Evolutionary conservation across 306 rosid genomes (phyloP), one percentile per base, ranked within the genome.

Genomic region (Canavalia ensiformis): DNA sequence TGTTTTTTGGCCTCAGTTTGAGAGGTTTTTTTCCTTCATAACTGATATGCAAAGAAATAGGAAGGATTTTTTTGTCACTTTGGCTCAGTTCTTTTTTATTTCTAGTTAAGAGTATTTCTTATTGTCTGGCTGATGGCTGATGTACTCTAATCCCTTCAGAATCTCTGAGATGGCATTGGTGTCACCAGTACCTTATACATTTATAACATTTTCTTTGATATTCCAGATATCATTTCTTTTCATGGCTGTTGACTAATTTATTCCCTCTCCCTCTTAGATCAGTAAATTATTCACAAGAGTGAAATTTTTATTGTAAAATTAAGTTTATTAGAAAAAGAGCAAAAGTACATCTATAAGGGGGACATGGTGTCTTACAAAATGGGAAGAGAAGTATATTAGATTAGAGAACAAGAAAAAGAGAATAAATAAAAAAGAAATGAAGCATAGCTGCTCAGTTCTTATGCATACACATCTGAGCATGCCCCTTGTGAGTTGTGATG

Each of bases 201-300:
- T 44, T 70, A 59, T 25, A 41, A 51, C 49, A 11, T 58, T 29
- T 75, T 76, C 55, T 76, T 41, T 68, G 42, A 59, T 50, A 41
- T 59, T 82, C 82, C 73, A 39, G 42, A 75, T 59, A 42, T 50
- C 68, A 59, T 49, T 37, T 75, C 25, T 37, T 45, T 47, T 68
- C 18, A 39, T 25, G 52, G 56, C 49, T 69, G 67, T 74, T 34
- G 13, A 12, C 31, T 49, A 45, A 55, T 69, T 68, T 70, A 8
- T 70, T 28, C 71, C 8, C 49, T 70, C 33, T 37, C 4, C 30
- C 60, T 13, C 45, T 45, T 56, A 18, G 42, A 58, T 58, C 64
- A 45, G 71, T 79, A 68, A 68, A 33, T 11, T 79, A 25, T 34
- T 34, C 31, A 18, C 4, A 18, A 41, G 28, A 18, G 18, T 4